Evolutionary conservation across 192 early-diverging fungal species (phyloP).

Genomic region (Entomortierella beljakovae): DNA sequence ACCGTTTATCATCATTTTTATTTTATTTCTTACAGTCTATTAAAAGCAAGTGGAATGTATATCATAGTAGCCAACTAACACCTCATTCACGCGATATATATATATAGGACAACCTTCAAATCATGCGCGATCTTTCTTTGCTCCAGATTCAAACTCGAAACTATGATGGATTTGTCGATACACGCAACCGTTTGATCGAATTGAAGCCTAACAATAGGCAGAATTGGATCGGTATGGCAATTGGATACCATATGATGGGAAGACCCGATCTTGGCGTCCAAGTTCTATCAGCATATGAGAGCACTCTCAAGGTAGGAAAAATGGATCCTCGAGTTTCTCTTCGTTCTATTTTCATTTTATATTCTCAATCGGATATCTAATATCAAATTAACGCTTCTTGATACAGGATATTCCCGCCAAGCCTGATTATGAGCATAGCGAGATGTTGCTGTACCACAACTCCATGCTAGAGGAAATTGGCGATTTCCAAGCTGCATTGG

Average conservation of each 20-base stretch:
- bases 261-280: constrained; percentile 81
- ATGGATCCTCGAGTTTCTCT: no score
- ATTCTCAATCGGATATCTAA: neutral
- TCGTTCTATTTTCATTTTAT: neutral
- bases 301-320: constrained; percentile 68
- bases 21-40: neutral
- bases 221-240: constrained; percentile 89
- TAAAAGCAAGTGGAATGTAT: no score
- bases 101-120: constrained; percentile 86
- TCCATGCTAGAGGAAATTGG: constrained; percentile 86
- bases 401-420: constrained; percentile 50
- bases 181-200: constrained; percentile 74
- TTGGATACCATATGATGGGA: constrained; percentile 85
- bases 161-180: constrained; percentile 85
- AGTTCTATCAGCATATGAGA: constrained; percentile 76
- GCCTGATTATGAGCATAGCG: constrained; percentile 78
- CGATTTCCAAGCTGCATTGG: constrained; percentile 79
- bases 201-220: constrained; percentile 74
- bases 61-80: neutral
- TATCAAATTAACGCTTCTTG: no score
- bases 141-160: constrained; percentile 91
- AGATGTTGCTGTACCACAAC: constrained; percentile 90
- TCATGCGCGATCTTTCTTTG: constrained; percentile 89
- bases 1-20: neutral
- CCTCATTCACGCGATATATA: neutral